Conservation (phyloP, 129 eudicot genomes). For the Pittosporum tobira region DNA sequence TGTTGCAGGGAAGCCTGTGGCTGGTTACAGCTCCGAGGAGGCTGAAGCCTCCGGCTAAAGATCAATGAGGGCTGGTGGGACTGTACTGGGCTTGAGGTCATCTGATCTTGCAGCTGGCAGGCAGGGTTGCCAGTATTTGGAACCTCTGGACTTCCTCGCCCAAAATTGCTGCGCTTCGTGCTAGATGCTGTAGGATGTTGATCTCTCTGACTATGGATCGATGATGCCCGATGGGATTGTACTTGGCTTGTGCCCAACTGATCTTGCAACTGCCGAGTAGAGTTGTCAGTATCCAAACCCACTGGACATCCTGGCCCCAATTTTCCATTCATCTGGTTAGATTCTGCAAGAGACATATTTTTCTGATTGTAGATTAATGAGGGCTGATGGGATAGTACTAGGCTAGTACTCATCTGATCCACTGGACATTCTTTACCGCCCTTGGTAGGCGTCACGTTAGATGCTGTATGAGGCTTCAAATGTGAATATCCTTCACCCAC, state of each 20-base stretch:
- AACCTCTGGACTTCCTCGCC: background rate
- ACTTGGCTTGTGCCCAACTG: background rate
- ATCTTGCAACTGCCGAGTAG: background rate
- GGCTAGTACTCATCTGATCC: no score
- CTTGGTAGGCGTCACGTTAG: no score
- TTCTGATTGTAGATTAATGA: no score
- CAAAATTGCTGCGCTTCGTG: background rate
- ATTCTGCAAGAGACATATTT: no score
- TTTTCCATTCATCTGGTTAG: no score
- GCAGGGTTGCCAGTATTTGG: background rate
- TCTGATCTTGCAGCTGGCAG: background rate
- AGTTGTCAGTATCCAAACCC: constrained; percentile 2
- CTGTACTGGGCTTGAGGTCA: background rate
- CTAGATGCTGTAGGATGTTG: background rate
- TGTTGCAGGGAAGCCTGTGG: no score
- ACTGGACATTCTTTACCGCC: constrained; percentile 2
- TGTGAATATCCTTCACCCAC: no score
- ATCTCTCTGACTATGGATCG: background rate
- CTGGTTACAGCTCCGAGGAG: background rate
- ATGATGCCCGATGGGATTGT: no score
- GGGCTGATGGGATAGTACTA: no score
- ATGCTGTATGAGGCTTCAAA: background rate
- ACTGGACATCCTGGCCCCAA: no score
- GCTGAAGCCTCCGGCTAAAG: background rate
- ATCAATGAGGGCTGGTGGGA: background rate